phyloP scores from a whole-genome alignment of 2,329 filamentous ascomycete genomes.

The Phaeosphaeria sp. region DNA sequence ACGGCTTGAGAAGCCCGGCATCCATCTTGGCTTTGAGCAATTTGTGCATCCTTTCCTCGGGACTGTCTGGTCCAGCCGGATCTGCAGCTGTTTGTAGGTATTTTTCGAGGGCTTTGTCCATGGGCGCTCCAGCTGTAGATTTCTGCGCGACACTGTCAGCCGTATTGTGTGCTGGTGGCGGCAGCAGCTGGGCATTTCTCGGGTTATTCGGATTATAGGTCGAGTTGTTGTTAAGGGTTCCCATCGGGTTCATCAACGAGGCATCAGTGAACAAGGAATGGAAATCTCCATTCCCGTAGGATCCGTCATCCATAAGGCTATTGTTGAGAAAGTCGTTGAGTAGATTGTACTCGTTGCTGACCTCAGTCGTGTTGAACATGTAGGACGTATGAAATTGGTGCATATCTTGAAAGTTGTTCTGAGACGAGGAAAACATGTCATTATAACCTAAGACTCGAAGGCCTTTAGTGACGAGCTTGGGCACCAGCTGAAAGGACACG shows the following conservation, averaged over 20 bases:
- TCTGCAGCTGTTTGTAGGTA: conserved; percentile 98
- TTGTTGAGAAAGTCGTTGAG: conserved; percentile 96
- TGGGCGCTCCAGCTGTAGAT: conserved; percentile 66
- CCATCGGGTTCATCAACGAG: conserved; percentile 56
- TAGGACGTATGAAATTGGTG: conserved; percentile 92
- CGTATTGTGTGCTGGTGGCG: conserved; percentile 52
- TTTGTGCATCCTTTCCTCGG: conserved; percentile 94
- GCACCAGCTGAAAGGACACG: conserved; percentile 35
- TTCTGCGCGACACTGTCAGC: conserved; percentile 64
- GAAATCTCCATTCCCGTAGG: conserved; percentile 50
- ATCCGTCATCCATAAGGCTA: conserved; percentile 78
- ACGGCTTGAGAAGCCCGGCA: conserved; percentile 90
- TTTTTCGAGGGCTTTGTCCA: conserved; percentile 77
- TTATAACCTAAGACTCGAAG: conserved; percentile 77
- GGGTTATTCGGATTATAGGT: conserved; percentile 52
- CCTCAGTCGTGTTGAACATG: conserved; percentile 93
- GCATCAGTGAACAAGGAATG: conserved; percentile 67
- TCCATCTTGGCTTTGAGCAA: conserved; percentile 95
- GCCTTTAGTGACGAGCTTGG: conserved; percentile 31
- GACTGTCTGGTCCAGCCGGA: conserved; percentile 81
- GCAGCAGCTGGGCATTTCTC: conserved; percentile 52
- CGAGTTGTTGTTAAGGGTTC: conserved; percentile 43
- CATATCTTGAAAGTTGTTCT: conserved; percentile 92
- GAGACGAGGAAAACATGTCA: conserved; percentile 74
- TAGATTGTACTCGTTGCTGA: conserved; percentile 95